Base-by-base conservation (phyloP, 192 early-diverging fungal species). In the Oehlia diaphana region DNA sequence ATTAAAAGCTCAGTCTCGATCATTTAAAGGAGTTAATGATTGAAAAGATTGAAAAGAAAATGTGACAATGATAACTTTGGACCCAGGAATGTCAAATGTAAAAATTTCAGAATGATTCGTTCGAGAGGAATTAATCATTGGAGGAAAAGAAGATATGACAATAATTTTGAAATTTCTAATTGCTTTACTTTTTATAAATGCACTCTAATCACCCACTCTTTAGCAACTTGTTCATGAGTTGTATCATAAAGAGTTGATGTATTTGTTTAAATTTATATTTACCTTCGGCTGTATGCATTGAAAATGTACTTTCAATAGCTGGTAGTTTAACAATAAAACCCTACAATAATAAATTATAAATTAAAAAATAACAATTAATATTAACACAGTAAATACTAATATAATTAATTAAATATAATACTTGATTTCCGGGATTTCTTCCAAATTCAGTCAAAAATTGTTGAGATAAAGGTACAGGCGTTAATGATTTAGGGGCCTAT, bases 261-360 rank as follows among this genome's bases (percentile, higher is more conserved):
- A 42, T 42, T 42, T 7, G 39, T 42, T 31, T 67, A 14, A 39
- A 68, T 68, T 35, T 42, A 65, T n/a, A 37, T 16, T 31, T 79
- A 84, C 83, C 82, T 69, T 83, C 84, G 8, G 86, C 81, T 19
- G 77, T 67, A 75, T 90, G 89, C 1, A 84, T 61, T 9, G 89
- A 86, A 67, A 87, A 90, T 2, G 86, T 84, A 58, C 86, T 88
- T 84, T 90, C 89, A 63, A 90, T 90, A 2, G 88, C 81, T 26
- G 89, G 86, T 75, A 90, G 76, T 63, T 81, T 83, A n/a, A 89
- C 84, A 21, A 90, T 82, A 68, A 81, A 80, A 16, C 86, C 85
- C 85, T 86, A 62, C 31, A 47, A 26, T 37, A 76, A 44, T 9
- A 35, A 37, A 33, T 19, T 23, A 75, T 47, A 16, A 72, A 58